Conservation (phyloP, 2,329 filamentous ascomycete species). For the Pseudocercospora eumusae region DNA sequence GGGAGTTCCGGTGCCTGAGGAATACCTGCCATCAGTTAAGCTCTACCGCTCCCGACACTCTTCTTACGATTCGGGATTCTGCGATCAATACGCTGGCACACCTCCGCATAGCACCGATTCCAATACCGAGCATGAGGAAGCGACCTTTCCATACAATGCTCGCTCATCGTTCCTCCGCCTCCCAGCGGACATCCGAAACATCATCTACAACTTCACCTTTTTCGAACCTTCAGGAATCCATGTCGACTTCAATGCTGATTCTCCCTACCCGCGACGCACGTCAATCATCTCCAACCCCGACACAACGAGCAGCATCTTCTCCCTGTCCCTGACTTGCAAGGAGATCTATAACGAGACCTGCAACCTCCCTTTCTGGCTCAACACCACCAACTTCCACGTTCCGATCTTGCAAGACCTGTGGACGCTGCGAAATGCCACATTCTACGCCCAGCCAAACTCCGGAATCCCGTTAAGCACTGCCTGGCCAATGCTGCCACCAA, state of each 20-base stretch:
- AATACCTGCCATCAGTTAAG: neutral
- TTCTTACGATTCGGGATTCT: neutral
- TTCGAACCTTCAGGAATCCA: slow-evolving; percentile 15
- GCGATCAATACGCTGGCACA: neutral
- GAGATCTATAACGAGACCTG: slow-evolving; percentile 21
- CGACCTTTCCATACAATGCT: neutral
- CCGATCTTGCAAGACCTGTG: slow-evolving; percentile 24
- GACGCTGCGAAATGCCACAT: slow-evolving; percentile 5
- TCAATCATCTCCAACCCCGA: neutral
- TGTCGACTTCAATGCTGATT: slow-evolving; percentile 16
- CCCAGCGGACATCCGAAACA: slow-evolving; percentile 24
- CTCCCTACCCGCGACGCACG: neutral
- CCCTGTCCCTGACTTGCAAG: slow-evolving; percentile 21
- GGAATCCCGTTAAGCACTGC: neutral
- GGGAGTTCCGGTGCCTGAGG: slow-evolving; percentile 1
- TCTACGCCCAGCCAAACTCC: neutral
- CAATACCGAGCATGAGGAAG: neutral
- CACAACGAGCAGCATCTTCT: slow-evolving; percentile 12
- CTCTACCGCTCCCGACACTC: neutral
- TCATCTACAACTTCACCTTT: slow-evolving; percentile 26
- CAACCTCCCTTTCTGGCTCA: slow-evolving; percentile 26
- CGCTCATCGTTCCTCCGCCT: slow-evolving; percentile 15
- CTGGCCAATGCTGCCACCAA: neutral
- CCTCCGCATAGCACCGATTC: neutral
- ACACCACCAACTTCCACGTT: slow-evolving; percentile 23